Conservation (phyloP, 1,139 yeast species). For the Yamadazyma songkhlaensis region DNA sequence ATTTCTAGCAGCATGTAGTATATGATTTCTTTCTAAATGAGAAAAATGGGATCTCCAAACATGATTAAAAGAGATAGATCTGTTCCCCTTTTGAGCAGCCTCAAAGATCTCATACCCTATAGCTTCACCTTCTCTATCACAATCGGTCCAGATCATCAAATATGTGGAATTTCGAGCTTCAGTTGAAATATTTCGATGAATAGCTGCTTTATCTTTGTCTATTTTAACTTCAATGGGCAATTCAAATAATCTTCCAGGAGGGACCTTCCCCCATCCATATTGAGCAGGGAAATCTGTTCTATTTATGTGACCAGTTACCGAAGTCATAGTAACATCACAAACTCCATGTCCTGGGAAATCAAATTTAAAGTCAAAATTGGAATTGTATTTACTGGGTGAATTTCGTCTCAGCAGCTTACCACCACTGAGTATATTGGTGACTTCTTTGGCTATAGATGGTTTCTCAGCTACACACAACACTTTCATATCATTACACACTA, state of each 20-base stretch:
- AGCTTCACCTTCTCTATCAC: conserved; percentile 97
- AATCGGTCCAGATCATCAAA: conserved; percentile 97
- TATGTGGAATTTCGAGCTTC: conserved; percentile 62
- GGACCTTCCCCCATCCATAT: conserved; percentile 67
- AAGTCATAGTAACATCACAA: conserved; percentile 86
- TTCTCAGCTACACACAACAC: conserved; percentile 96
- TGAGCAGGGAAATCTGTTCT: conserved; percentile 62
- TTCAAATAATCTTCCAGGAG: conserved; percentile 62
- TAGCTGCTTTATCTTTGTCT: conserved; percentile 20
- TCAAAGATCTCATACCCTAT: conserved; percentile 83
- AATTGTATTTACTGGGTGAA: conserved; percentile 60
- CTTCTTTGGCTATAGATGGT: conserved; percentile 90
- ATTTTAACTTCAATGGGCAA: conserved; percentile 57
- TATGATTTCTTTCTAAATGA: conserved; percentile 76
- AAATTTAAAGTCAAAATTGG: conserved; percentile 77
- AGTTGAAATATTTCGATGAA: conserved; percentile 50
- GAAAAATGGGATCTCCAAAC: conserved; percentile 81
- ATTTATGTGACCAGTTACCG: conserved; percentile 84
- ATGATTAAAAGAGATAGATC: conserved; percentile 40
- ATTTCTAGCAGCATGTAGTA: conserved; percentile 67
- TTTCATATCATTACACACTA: conserved; percentile 51
- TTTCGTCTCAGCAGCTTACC: conserved; percentile 52
- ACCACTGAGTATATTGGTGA: conserved; percentile 73
- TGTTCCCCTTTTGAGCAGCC: conserved; percentile 62
- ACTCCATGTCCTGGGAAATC: conserved; percentile 57